Base-by-base conservation (phyloP, 2,329 filamentous ascomycete species). In the Aureobasidium namibiae region DNA sequence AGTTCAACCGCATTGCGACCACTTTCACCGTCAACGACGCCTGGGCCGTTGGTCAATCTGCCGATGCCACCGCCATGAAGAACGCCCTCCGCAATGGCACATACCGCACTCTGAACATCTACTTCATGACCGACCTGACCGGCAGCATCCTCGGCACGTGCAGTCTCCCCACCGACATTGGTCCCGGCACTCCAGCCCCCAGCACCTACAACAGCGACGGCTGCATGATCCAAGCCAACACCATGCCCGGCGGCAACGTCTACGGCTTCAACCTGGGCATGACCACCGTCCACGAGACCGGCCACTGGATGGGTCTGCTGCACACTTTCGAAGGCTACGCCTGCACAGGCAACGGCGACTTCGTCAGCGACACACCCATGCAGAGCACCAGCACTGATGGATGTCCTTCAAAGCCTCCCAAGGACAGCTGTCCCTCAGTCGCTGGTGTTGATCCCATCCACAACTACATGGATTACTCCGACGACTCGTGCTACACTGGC, bases 381-480 rank as follows among this genome's bases (percentile, higher is more conserved):
- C 70, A 79, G 69, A 67, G 59, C 41, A 66, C 67, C 50, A 72
- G 70, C n/a, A 84, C 81, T n/a, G 75, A 78, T 62, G 80, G 80
- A 1, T 85, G 82, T 67, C 82, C 81, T 1, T 65, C 63, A 0
- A 66, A 65, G 31, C 74, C 74, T n/a, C 67, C 65, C 2, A 82
- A 82, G 69, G 74, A 79, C 64, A 79, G 73, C 18, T 84, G 81
- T 65, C 78, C 78, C 0, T 66, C 64, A n/a, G 68, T 69, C 24
- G 68, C 72, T 11, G 78, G 77, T 0, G 56, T 73, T 13, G 82
- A 84, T 68, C 72, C 78, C 3, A 78, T 84, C 58, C 78, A 81
- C 61, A 82, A 84, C 65, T 83, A 79, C 64, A 84, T 84, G 81
- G 82, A 84, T 68, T 83, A 83, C 67, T 78, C 75, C 4, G 76